phyloP scores from a whole-genome alignment of 1,284 basidiomycete species.

The Cryptococcus sp. region DNA sequence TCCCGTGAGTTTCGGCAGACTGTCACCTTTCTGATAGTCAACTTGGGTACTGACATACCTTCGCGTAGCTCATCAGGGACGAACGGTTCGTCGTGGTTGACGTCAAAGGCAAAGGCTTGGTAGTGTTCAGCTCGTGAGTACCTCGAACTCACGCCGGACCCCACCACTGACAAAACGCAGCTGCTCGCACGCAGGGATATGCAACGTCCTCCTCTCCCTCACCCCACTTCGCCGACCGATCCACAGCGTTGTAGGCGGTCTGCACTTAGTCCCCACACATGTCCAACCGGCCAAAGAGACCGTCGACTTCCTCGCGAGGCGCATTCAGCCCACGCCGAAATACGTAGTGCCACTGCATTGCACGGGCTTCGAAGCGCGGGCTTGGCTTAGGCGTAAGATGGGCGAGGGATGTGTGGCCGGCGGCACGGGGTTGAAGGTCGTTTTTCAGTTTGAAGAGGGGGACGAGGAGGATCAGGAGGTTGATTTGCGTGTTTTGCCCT shows the following conservation, averaged over 20 bases:
- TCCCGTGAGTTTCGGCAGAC: slow-evolving; percentile 56
- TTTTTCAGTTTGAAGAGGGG: slow-evolving; percentile 30
- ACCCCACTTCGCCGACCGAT: slow-evolving; percentile 69
- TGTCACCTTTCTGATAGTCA: no score
- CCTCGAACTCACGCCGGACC: neutral
- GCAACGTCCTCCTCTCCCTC: slow-evolving; percentile 67
- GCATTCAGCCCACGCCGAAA: slow-evolving; percentile 64
- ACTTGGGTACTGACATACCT: neutral
- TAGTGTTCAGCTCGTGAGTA: slow-evolving; percentile 76
- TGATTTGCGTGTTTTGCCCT: neutral
- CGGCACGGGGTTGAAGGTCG: slow-evolving; percentile 68
- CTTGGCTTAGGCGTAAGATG: slow-evolving; percentile 66
- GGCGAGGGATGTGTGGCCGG: slow-evolving; percentile 69
- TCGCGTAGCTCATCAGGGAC: slow-evolving; percentile 70
- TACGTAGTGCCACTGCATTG: slow-evolving; percentile 82
- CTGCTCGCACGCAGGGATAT: slow-evolving; percentile 79
- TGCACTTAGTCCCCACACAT: slow-evolving; percentile 73
- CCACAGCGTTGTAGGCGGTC: slow-evolving; percentile 77
- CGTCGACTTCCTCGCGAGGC: slow-evolving; percentile 66
- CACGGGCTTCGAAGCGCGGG: slow-evolving; percentile 70
- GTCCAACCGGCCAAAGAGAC: slow-evolving; percentile 66
- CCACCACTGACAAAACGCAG: slow-evolving; percentile 51
- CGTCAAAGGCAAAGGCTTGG: slow-evolving; percentile 73
- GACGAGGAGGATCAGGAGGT: slow-evolving; percentile 10
- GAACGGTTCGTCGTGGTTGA: slow-evolving; percentile 76